Conservation (phyloP, 306 rosid species). For the Abrus pulchellus region DNA sequence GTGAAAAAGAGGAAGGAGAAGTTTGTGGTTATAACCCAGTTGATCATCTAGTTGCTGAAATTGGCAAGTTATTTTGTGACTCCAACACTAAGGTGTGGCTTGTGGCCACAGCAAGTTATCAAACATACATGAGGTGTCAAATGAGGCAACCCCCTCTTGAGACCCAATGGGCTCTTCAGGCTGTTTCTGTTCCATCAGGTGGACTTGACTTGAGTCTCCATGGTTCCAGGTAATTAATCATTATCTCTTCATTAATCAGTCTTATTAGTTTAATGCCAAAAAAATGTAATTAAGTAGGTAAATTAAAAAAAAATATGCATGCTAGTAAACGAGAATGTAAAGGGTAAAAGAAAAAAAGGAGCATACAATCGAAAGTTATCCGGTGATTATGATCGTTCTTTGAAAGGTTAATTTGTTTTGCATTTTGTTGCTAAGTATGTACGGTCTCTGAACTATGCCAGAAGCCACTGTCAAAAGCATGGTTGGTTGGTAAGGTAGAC, state of each 20-base stretch:
- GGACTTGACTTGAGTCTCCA: conserved; percentile 88
- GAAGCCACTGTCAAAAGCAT: conserved; percentile 57
- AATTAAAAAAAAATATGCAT: not conserved
- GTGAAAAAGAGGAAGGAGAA: conserved; percentile 48
- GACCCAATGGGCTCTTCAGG: conserved; percentile 87
- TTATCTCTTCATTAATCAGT: conserved; percentile 33
- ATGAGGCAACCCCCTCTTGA: conserved; percentile 87
- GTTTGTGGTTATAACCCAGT: conserved; percentile 56
- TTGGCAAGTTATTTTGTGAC: conserved; percentile 66
- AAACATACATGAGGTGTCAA: conserved; percentile 89
- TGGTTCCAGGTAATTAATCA: conserved; percentile 71
- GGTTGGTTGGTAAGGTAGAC: conserved; percentile 59
- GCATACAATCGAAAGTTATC: conserved; percentile 13
- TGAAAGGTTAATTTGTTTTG: conserved; percentile 48
- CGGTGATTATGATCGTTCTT: conserved; percentile 21
- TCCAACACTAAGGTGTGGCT: conserved; percentile 70
- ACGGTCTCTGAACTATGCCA: conserved; percentile 54
- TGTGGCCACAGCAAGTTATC: conserved; percentile 80
- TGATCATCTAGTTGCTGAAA: conserved; percentile 74
- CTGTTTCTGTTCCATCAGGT: conserved; percentile 86
- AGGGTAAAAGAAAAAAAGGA: not conserved
- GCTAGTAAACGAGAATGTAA: not conserved
- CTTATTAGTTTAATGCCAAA: not conserved
- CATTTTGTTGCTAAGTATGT: conserved; percentile 43
- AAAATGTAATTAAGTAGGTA: not conserved